Evolutionary conservation across 2,329 filamentous ascomycete genomes (phyloP).

Genomic region (Pseudogymnoascus verrucosus): DNA sequence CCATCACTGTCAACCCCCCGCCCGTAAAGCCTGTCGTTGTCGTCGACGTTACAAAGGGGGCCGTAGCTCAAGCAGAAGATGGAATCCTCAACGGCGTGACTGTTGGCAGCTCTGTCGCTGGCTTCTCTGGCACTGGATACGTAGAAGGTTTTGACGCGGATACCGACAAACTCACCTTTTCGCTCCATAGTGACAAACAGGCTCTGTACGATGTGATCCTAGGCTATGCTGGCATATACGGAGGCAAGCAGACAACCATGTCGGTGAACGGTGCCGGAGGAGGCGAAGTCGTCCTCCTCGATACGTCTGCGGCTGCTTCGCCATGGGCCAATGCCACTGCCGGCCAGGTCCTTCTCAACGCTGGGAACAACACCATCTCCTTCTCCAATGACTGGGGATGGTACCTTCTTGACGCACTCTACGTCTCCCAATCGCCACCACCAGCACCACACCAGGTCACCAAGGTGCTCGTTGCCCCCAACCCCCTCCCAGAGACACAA

Average conservation of each 20-base stretch:
- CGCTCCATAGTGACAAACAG: constrained; percentile 27
- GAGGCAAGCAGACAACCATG: constrained; percentile 37
- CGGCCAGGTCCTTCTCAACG: constrained; percentile 37
- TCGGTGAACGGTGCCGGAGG: constrained; percentile 36
- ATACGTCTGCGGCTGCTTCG: constrained; percentile 27
- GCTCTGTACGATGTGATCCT: constrained; percentile 38
- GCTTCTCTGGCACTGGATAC: constrained; percentile 38
- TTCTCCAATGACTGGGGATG: constrained; percentile 43
- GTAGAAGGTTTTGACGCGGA: constrained; percentile 37
- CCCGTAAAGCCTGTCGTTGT: constrained; percentile 10
- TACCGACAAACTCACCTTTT: constrained; percentile 38
- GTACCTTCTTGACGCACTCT: constrained; percentile 40
- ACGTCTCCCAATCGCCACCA: constrained; percentile 29
- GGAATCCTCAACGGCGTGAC: constrained; percentile 34
- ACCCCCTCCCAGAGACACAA: constrained; percentile 16
- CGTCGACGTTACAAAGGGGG: constrained; percentile 16
- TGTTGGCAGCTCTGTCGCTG: constrained; percentile 32
- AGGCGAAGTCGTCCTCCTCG: constrained; percentile 32
- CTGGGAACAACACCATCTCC: constrained; percentile 37
- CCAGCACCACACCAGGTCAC: constrained; percentile 35
- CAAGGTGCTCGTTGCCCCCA: constrained; percentile 31
- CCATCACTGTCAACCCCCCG: constrained; percentile 26
- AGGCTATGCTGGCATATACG: constrained; percentile 38
- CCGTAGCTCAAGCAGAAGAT: constrained; percentile 33
- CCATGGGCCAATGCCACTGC: constrained; percentile 33